Evolutionary conservation across 371 early-diverging fungal species (phyloP).

Genomic region (Mortierella sp.): DNA sequence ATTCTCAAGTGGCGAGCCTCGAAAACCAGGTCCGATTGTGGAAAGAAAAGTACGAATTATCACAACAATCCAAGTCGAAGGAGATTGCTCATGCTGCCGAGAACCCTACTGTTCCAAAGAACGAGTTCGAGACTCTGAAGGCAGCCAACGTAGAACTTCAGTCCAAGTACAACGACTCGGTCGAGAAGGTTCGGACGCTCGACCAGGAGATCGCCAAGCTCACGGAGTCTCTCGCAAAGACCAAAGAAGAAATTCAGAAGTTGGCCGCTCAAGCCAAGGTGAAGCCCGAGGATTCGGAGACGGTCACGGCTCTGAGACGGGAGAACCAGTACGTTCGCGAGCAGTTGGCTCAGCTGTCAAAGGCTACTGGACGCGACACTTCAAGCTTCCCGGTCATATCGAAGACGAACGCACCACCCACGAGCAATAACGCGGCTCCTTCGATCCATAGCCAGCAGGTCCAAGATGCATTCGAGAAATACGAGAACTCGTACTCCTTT

Average conservation of each 20-base stretch:
- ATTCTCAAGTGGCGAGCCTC: constrained; percentile 65
- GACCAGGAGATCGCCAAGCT: constrained; percentile 77
- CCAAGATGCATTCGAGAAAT: constrained; percentile 37
- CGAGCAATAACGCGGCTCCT: constrained; percentile 56
- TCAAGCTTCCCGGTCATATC: constrained; percentile 45
- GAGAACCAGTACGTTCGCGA: constrained; percentile 57
- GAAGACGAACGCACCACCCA: constrained; percentile 27
- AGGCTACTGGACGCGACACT: constrained; percentile 44
- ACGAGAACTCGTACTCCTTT: constrained; percentile 47
- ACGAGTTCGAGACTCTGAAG: constrained; percentile 69
- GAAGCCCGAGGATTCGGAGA: constrained; percentile 57
- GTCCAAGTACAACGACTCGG: constrained; percentile 58
- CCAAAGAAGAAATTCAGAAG: constrained; percentile 78
- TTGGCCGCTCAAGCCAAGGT: constrained; percentile 64
- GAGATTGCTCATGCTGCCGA: constrained; percentile 63
- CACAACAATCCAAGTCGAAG: constrained; percentile 61
- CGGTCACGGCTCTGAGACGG: constrained; percentile 51
- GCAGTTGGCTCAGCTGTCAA: constrained; percentile 59
- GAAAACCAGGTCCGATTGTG: constrained; percentile 76
- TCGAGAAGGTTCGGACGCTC: constrained; percentile 72
- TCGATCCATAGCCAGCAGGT: constrained; percentile 38
- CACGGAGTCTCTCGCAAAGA: constrained; percentile 67
- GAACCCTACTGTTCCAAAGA: constrained; percentile 66
- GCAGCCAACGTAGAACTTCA: constrained; percentile 65
- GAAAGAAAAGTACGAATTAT: constrained; percentile 77